Conservation (phyloP, 805 yeast genomes). For the Isabelozyma pseudorhagii region DNA sequence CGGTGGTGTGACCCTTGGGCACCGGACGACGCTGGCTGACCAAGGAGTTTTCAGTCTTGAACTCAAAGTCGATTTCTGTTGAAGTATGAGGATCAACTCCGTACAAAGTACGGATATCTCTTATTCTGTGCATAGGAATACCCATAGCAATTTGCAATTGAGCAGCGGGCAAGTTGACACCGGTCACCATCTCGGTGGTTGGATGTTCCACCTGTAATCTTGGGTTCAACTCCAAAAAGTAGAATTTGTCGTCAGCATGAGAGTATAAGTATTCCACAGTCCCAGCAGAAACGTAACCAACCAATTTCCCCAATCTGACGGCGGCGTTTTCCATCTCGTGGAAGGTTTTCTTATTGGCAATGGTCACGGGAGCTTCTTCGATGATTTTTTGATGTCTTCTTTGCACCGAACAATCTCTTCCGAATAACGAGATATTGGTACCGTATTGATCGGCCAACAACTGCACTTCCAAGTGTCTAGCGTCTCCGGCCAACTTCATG, state of each 20-base stretch:
- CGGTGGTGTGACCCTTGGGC: slow-evolving; percentile 98
- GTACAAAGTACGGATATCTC: slow-evolving; percentile 87
- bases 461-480: slow-evolving; percentile 98
- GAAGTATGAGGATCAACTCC: slow-evolving; percentile 96
- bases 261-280: slow-evolving; percentile 97
- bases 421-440: slow-evolving; percentile 93
- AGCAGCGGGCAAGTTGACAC: slow-evolving; percentile 97
- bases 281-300: slow-evolving; percentile 99
- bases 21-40: slow-evolving; percentile 85
- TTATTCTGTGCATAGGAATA: slow-evolving; percentile 91
- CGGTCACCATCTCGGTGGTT: slow-evolving; percentile 98
- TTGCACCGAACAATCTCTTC: slow-evolving; percentile 99
- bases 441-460: slow-evolving; percentile 97
- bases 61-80: slow-evolving; percentile 87
- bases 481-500: slow-evolving; percentile 95
- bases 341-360: slow-evolving; percentile 85
- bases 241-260: slow-evolving; percentile 89
- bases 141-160: slow-evolving; percentile 99
- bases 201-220: slow-evolving; percentile 99
- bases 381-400: slow-evolving; percentile 99
- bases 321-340: slow-evolving; percentile 95
- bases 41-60: slow-evolving; percentile 66
- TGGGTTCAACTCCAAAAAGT: slow-evolving; percentile 95
- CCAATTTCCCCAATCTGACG: slow-evolving; percentile 91
- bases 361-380: slow-evolving; percentile 98